These are phyloP conservation scores for Aspergillus ostianus DNA, from an alignment of 495 filamentous ascomycete species.

Conservation along the genomic window DNA sequence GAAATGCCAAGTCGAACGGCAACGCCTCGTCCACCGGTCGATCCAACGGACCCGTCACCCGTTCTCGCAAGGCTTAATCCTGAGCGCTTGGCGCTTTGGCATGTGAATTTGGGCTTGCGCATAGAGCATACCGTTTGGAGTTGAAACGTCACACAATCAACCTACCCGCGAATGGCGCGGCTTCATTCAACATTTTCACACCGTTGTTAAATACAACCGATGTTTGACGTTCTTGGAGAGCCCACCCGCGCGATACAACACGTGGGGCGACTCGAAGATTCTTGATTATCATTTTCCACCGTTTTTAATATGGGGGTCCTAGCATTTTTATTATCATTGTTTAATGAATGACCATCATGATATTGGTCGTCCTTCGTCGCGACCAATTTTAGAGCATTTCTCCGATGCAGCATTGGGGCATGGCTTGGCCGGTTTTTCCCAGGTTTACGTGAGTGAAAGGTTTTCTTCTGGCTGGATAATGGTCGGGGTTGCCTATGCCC, in stretches of 20 bases:
- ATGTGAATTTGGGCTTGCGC: background rate
- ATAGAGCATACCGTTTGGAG: background rate
- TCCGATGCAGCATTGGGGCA: slow-evolving; percentile 16
- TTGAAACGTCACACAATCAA: background rate
- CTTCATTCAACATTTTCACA: background rate
- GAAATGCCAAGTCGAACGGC: slow-evolving; percentile 35
- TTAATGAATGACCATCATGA: slow-evolving; percentile 50
- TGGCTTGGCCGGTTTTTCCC: slow-evolving; percentile 12
- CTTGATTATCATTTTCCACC: slow-evolving; percentile 3
- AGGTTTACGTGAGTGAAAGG: slow-evolving; percentile 15
- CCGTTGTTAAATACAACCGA: background rate
- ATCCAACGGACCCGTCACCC: slow-evolving; percentile 46
- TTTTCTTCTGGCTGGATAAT: slow-evolving; percentile 14
- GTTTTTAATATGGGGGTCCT: slow-evolving; percentile 15
- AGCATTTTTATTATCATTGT: slow-evolving; percentile 28
- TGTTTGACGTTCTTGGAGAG: background rate
- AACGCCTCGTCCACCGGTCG: slow-evolving; percentile 34
- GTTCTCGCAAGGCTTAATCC: slow-evolving; percentile 50
- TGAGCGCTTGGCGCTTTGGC: background rate
- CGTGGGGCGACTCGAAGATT: slow-evolving; percentile 2
- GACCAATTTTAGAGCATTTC: slow-evolving; percentile 23
- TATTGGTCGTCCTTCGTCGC: slow-evolving; percentile 34
- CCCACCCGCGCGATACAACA: background rate
- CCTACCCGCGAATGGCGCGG: background rate
- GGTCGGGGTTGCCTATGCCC: slow-evolving; percentile 2